Percentiles rank a stretch among this genome's conserved stretches.
Evolutionary conservation across 495 filamentous ascomycete genomes (phyloP).

Genomic region (Talaromyces thailandensis): DNA sequence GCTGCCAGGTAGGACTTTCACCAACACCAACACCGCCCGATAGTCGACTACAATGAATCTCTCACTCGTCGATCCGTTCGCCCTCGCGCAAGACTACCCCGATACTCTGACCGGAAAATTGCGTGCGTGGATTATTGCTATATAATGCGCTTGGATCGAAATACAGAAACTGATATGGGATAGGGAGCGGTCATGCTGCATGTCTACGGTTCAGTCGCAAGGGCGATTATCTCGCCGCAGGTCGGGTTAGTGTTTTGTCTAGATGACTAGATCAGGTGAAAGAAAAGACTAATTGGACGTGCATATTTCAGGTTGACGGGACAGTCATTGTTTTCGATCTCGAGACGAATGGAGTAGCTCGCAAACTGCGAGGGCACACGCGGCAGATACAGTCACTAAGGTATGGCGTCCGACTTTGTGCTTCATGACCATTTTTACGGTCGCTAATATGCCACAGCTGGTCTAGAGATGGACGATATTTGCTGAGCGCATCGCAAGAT

Average conservation of each 20-base stretch:
- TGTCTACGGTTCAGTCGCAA: constrained; percentile 84
- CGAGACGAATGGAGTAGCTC: constrained; percentile 90
- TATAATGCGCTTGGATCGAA: not conserved
- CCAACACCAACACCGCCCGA: not conserved
- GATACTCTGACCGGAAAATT: constrained; percentile 80
- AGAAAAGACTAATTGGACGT: constrained; percentile 8
- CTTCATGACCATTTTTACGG: not conserved
- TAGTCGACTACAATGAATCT: constrained; percentile 56
- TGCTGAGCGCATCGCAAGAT: constrained; percentile 90
- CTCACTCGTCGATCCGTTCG: constrained; percentile 68
- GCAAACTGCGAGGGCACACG: constrained; percentile 86
- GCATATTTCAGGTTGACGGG: constrained; percentile 57
- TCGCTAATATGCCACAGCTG: constrained; percentile 47
- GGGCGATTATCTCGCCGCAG: constrained; percentile 89
- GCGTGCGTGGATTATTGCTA: constrained; percentile 39
- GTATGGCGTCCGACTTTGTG: constrained; percentile 15
- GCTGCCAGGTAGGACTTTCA: constrained; percentile 1
- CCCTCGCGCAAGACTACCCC: constrained; percentile 90
- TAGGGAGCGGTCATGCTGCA: constrained; percentile 56
- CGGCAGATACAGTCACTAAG: constrained; percentile 79
- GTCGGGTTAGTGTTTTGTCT: constrained; percentile 49
- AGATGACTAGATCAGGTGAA: not conserved
- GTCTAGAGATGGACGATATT: constrained; percentile 83
- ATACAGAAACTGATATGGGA: not conserved
- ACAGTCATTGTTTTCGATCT: constrained; percentile 93